These are phyloP conservation scores for Linum lewisii DNA, from an alignment of 345 rosid species.

Conservation along the genomic window DNA sequence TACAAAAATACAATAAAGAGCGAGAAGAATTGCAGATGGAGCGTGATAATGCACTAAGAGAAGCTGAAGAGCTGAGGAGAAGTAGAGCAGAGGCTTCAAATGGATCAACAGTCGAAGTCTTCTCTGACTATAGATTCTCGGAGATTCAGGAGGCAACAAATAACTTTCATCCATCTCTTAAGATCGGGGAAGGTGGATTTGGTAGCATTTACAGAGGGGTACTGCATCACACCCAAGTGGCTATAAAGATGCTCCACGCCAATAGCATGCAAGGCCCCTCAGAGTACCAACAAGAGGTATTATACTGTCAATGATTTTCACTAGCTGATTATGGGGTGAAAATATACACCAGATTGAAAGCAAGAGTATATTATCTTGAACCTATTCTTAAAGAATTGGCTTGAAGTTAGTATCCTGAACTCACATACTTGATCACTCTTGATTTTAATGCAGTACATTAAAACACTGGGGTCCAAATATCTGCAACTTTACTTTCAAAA, in stretches of 20 bases:
- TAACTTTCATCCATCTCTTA: constrained; percentile 51
- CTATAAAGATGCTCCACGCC: constrained; percentile 60
- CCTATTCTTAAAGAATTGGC: background rate
- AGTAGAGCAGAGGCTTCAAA: constrained; percentile 46
- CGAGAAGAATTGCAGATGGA: constrained; percentile 55
- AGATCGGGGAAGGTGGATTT: constrained; percentile 92
- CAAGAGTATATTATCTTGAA: background rate
- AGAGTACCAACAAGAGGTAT: constrained; percentile 92
- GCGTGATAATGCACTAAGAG: constrained; percentile 70
- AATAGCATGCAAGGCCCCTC: constrained; percentile 67
- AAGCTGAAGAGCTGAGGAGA: constrained; percentile 70
- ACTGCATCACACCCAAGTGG: constrained; percentile 58
- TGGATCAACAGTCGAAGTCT: constrained; percentile 37
- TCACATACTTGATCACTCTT: no score
- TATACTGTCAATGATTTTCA: constrained; percentile 4
- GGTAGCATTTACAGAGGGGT: constrained; percentile 69
- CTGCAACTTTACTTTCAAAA: constrained; percentile 1
- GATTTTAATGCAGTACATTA: no score
- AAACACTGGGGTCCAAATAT: background rate
- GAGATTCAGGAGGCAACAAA: constrained; percentile 68
- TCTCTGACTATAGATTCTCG: constrained; percentile 52
- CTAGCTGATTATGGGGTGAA: background rate
- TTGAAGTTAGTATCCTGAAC: no score
- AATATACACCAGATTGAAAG: background rate
- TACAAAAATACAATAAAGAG: constrained; percentile 55